Conservation (phyloP, 2,329 filamentous ascomycete species). For the Clarireedia hainanense region DNA sequence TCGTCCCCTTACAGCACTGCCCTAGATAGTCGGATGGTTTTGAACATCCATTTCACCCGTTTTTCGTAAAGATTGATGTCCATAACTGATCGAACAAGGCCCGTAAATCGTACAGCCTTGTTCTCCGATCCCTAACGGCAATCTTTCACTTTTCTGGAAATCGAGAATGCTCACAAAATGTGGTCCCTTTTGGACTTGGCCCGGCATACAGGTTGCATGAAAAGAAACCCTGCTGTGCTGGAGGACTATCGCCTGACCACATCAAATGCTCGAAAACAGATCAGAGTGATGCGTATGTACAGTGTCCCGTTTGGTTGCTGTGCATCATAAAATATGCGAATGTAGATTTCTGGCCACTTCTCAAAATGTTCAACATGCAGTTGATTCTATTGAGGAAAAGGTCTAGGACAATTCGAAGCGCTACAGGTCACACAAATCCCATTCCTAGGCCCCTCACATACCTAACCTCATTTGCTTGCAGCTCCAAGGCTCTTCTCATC, state of each 20-base stretch:
- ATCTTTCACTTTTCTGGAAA: constrained; percentile 8
- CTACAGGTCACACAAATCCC: constrained; percentile 22
- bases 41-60: neutral
- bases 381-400: neutral
- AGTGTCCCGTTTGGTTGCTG: neutral
- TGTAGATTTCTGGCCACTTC: neutral
- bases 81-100: neutral
- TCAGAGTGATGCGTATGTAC: constrained; percentile 6
- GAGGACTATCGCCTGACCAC: constrained; percentile 9
- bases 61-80: neutral
- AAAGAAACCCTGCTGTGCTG: constrained; percentile 5
- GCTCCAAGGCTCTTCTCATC: constrained; percentile 67
- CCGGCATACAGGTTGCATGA: constrained; percentile 4
- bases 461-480: constrained; percentile 60
- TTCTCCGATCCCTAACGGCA: constrained; percentile 9
- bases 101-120: constrained; percentile 9
- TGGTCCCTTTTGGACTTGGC: constrained; percentile 1
- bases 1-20: neutral
- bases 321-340: constrained; percentile 6
- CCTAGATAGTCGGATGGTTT: neutral
- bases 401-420: neutral
- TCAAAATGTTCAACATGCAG: neutral
- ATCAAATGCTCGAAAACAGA: constrained; percentile 9
- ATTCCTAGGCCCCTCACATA: constrained; percentile 63
- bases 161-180: constrained; percentile 4